A percentile compares a stretch with the other conserved stretches of the same genome.
These are phyloP conservation scores for Chenopodium formosanum DNA, from an alignment of 148 eudicot genomes.

Conservation along the genomic window DNA sequence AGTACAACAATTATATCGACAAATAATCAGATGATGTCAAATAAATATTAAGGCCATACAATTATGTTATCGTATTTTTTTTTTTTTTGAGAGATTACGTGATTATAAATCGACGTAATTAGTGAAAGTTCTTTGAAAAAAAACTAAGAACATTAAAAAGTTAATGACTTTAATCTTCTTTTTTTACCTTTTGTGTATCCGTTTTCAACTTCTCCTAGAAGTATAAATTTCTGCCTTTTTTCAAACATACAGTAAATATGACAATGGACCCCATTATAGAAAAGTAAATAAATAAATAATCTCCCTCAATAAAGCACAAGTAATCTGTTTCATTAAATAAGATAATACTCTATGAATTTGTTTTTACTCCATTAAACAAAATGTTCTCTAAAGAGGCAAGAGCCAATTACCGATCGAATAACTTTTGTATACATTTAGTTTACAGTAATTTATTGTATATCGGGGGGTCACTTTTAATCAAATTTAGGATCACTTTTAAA, in stretches of 20 bases:
- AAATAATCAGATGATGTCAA: no score
- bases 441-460: no score
- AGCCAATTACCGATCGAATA: not conserved
- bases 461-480: no score
- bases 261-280: not conserved
- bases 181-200: not conserved
- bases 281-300: no score
- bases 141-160: not conserved
- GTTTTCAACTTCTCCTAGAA: slow-evolving; percentile 8
- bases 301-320: not conserved
- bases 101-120: no score
- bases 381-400: not conserved
- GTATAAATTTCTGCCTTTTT: not conserved
- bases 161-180: not conserved
- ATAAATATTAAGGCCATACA: no score
- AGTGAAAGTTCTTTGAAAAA: not conserved
- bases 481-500: no score
- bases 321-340: not conserved
- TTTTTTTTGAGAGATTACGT: no score
- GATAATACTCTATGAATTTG: not conserved
- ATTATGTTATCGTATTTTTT: no score
- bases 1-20: no score
- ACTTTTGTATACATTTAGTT: no score
- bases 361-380: not conserved
- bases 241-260: not conserved